Evolutionary conservation across 352 stramenopile species (phyloP), one percentile per base, ranked within the genome.

Genomic region (Globisporangium cylindrosporum): DNA sequence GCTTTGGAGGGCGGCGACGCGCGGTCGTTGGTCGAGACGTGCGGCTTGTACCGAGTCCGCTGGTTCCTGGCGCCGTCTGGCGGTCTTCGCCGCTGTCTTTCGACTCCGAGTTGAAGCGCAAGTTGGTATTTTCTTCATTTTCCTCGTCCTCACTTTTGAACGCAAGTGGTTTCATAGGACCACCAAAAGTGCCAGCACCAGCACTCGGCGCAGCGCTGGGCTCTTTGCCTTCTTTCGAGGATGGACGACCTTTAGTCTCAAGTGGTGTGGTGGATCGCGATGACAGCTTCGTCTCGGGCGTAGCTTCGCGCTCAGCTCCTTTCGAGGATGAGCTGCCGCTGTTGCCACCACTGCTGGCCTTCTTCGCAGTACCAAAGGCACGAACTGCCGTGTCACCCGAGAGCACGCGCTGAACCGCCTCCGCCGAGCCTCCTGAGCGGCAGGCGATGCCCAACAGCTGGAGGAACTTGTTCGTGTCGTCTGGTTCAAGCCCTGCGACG

Each of bases 391-490:
- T 88, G 38, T 91, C 84, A 1, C 85, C 77, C 1, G 80, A 70
- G 15, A 94, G 70, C 6, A 95, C 86, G n/a, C 82, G 82, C 67
- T 86, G 77, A 14, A 96, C 88, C 1, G 87, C 80, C 18, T 88
- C 85, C 1, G 67, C 71, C 1, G 87, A 94, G 66, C 81, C 89
- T 1, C 85, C 88, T 12, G 73, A 71, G 61, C 78, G 79, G 67
- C 82, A 94, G 2, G 93, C 86, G 25, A 98, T 72, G 15, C 77
- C 82, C 54, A 98, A 70, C 5, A 98, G 66, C 74, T 98, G 95
- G 27, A 98, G 71, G 43, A 98, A 92, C 66, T 92, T 93, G 77
- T 97, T 97, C 22, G 96, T 99, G 57, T 94, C 93, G 58, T 98
- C 94, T 2, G 94, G 74, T 55, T 99, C 95, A 18, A 98, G 78